phyloP scores from a whole-genome alignment of 2,329 filamentous ascomycete species.

The Aureobasidium lini region DNA sequence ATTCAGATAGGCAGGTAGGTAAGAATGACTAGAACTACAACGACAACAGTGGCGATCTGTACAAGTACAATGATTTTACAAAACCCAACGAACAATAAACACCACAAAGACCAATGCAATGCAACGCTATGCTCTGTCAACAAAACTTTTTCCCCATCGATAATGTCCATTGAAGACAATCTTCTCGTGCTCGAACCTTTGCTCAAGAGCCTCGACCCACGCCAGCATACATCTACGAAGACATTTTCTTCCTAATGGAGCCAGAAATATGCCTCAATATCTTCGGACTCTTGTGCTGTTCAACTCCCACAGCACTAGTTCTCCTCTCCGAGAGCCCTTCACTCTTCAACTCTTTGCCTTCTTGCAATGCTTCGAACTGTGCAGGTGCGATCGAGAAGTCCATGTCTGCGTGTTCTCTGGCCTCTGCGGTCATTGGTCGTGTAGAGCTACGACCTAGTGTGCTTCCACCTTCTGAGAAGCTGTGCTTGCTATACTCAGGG shows the following conservation, averaged over 20 bases:
- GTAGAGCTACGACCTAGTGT: not conserved
- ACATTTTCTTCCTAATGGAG: conserved; percentile 1
- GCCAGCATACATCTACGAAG: not conserved
- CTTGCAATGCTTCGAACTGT: not conserved
- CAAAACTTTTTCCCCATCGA: too few species aligned
- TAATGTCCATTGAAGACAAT: too few species aligned
- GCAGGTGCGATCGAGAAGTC: not conserved
- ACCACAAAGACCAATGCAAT: too few species aligned
- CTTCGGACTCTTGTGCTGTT: not conserved
- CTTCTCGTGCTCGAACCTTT: too few species aligned
- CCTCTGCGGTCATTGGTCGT: not conserved
- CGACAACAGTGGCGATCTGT: too few species aligned
- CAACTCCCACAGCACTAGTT: not conserved
- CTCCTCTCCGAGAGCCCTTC: not conserved
- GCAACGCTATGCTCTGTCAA: too few species aligned
- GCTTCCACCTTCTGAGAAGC: not conserved
- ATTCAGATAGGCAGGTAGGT: too few species aligned
- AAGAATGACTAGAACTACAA: too few species aligned
- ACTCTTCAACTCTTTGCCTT: not conserved
- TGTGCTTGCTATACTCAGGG: not conserved
- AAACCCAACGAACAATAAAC: too few species aligned
- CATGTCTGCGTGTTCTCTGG: not conserved
- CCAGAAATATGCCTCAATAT: not conserved
- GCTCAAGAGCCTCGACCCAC: not conserved
- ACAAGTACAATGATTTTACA: too few species aligned